These are phyloP conservation scores for Macrotyloma uniflorum DNA, from an alignment of 306 rosid species.

Conservation along the genomic window DNA sequence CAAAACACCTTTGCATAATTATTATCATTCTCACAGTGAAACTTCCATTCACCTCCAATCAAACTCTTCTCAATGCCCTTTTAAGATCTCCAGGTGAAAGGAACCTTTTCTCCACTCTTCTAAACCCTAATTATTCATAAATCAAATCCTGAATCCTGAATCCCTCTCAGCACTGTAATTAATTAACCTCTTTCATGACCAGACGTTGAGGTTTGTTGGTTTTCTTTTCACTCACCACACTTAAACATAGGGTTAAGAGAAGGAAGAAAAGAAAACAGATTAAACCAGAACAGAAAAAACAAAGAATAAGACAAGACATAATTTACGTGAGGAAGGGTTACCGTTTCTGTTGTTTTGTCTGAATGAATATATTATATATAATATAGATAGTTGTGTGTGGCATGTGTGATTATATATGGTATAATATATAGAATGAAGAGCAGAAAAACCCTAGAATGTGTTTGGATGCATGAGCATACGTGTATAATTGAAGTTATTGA, in stretches of 20 bases:
- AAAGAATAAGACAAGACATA: too few relatives aligned
- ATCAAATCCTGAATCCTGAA: not conserved
- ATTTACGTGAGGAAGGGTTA: not conserved
- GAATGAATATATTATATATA: too few relatives aligned
- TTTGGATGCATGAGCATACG: constrained; percentile 1
- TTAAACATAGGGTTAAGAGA: constrained; percentile 9
- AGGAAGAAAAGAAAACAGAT: not conserved
- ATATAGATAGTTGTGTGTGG: too few relatives aligned
- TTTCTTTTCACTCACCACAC: constrained; percentile 33
- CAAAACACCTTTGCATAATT: constrained; percentile 36
- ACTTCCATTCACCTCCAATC: constrained; percentile 49
- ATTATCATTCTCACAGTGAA: constrained; percentile 42
- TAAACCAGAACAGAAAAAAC: too few relatives aligned
- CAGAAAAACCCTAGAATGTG: constrained; percentile 30
- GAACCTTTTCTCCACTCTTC: constrained; percentile 37
- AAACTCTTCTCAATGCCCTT: constrained; percentile 56
- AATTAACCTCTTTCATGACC: not conserved
- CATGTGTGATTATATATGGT: too few relatives aligned
- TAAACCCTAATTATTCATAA: constrained; percentile 42
- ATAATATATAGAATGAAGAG: not conserved
- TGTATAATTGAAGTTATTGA: not conserved
- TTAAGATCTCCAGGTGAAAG: constrained; percentile 44
- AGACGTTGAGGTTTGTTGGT: constrained; percentile 9
- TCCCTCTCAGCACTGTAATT: not conserved
- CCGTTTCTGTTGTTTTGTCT: not conserved